Conservation (phyloP, 306 rosid genomes). For the Hippophae rhamnoides region DNA sequence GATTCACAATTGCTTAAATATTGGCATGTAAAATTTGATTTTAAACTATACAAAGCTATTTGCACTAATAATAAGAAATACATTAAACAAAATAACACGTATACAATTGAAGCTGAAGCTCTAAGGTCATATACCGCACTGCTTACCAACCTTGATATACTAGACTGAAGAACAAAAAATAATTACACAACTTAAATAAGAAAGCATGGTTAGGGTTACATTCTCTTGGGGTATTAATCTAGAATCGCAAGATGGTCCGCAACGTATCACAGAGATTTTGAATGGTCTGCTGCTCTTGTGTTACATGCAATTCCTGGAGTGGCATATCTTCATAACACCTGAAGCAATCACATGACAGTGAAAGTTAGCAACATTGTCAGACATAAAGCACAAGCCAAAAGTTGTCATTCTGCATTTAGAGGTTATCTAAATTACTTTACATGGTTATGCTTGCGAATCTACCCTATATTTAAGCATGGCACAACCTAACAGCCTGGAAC, state of each 20-base stretch:
- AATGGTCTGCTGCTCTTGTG: conserved; percentile 84
- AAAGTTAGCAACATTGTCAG: background rate
- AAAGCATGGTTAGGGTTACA: no score
- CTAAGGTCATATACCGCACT: no score
- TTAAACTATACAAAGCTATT: no score
- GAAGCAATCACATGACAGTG: conserved; percentile 14
- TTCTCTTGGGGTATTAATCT: conserved; percentile 11
- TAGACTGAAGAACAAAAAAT: background rate
- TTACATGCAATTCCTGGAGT: conserved; percentile 81
- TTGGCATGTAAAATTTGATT: no score
- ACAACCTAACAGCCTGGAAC: background rate
- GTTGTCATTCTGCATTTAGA: background rate
- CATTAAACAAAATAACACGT: no score
- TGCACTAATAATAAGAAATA: no score
- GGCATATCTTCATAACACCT: conserved; percentile 99
- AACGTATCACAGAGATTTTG: conserved; percentile 86
- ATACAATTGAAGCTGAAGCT: no score
- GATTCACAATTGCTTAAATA: no score
- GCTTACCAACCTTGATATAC: no score
- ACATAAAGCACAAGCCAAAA: background rate
- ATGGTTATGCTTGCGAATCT: no score
- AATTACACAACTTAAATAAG: no score
- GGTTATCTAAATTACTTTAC: background rate
- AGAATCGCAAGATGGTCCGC: conserved; percentile 81
- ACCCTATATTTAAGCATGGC: no score